Percentiles rank a stretch among this genome's conserved stretches.
Evolutionary conservation across 2,329 filamentous ascomycete species (phyloP).

Genomic region (Aaosphaeria arxii): DNA sequence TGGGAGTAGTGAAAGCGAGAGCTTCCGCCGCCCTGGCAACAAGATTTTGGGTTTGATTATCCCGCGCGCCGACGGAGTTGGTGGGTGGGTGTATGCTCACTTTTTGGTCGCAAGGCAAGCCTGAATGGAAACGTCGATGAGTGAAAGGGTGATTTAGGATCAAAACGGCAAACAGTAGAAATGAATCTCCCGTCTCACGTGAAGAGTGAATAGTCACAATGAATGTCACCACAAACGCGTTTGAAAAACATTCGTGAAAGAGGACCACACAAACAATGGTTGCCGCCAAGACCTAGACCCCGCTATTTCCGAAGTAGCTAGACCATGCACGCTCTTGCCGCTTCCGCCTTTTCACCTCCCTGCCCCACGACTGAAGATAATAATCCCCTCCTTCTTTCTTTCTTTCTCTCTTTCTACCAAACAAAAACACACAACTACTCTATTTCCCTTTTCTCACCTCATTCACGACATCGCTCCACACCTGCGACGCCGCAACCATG

Average conservation of each 20-base stretch:
- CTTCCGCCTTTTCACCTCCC: slow-evolving; percentile 34
- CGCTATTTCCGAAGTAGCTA: slow-evolving; percentile 5
- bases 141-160: no score
- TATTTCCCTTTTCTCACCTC: slow-evolving; percentile 12
- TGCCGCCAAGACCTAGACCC: slow-evolving; percentile 1
- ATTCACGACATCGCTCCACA: neutral
- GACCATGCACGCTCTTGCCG: slow-evolving; percentile 19
- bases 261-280: neutral
- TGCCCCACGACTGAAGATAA: slow-evolving; percentile 30
- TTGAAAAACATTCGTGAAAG: neutral
- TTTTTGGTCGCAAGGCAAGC: no score
- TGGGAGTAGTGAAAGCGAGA: no score
- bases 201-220: no score
- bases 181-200: no score
- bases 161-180: no score
- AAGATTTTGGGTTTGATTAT: no score
- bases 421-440: slow-evolving; percentile 7
- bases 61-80: no score
- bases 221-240: no score
- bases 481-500: slow-evolving; percentile 59
- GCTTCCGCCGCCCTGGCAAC: no score
- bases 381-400: slow-evolving; percentile 28
- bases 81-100: no score
- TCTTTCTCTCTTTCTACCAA: slow-evolving; percentile 9
- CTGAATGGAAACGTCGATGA: no score